phyloP scores from a whole-genome alignment of 768 basidiomycete species.

The Russula sp. region DNA sequence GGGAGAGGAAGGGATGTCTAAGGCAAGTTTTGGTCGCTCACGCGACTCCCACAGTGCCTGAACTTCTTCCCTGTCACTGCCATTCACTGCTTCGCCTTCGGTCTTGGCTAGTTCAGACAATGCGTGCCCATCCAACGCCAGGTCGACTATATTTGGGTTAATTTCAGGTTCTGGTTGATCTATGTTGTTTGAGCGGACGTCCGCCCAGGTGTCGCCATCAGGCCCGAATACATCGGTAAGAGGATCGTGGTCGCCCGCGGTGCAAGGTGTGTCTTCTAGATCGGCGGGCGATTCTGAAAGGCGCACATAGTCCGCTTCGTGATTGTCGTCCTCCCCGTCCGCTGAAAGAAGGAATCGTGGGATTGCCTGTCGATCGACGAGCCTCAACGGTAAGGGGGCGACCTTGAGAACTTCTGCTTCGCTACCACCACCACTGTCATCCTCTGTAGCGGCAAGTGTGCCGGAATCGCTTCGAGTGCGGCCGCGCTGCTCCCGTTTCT shows the following conservation, averaged over 20 bases:
- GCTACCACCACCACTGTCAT: conserved; percentile 25
- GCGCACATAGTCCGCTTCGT: conserved; percentile 9
- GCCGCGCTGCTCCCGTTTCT: conserved; percentile 38
- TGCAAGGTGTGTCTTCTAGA: conserved; percentile 32
- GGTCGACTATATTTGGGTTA: conserved; percentile 46
- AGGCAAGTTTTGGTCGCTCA: conserved; percentile 30
- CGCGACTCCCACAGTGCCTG: conserved; percentile 26
- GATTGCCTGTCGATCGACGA: conserved; percentile 40
- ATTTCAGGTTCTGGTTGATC: conserved; percentile 11
- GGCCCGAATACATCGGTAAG: conserved; percentile 58
- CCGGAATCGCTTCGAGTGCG: conserved; percentile 17
- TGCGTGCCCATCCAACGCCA: conserved; percentile 45
- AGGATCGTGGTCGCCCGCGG: conserved; percentile 40
- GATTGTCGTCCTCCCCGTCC: conserved; percentile 23
- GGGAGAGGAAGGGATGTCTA: conserved; percentile 40
- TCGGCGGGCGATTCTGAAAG: conserved; percentile 23
- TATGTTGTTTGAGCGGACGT: conserved; percentile 40
- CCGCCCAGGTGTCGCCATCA: conserved; percentile 60
- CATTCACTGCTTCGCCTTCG: conserved; percentile 34
- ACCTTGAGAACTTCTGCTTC: conserved; percentile 26
- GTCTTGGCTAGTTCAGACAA: conserved; percentile 28
- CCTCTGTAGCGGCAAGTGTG: conserved; percentile 18
- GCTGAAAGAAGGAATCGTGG: conserved; percentile 24
- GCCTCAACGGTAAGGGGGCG: conserved; percentile 43
- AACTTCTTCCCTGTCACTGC: conserved; percentile 39